phyloP scores from a whole-genome alignment of 345 rosid species.

The Turritis glabra region DNA sequence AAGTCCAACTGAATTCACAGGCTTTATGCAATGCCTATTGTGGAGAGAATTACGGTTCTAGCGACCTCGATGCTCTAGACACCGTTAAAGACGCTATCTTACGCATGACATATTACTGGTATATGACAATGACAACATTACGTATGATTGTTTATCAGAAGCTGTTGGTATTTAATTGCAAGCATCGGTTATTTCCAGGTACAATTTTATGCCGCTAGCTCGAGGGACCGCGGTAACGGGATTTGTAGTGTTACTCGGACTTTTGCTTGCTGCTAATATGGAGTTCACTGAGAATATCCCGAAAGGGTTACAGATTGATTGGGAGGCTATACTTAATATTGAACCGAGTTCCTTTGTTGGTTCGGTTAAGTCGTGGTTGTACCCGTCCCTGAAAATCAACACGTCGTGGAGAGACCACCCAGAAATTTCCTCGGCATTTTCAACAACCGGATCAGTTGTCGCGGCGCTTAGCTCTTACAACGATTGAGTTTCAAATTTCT shows the following conservation, averaged over 20 bases:
- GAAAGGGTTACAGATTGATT: slow-evolving; percentile 75
- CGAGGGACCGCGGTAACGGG: slow-evolving; percentile 94
- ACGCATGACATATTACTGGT: slow-evolving; percentile 98
- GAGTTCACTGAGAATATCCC: slow-evolving; percentile 75
- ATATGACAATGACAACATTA: slow-evolving; percentile 23
- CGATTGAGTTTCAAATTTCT: slow-evolving; percentile 39
- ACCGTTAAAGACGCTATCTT: slow-evolving; percentile 73
- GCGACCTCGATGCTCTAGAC: slow-evolving; percentile 60
- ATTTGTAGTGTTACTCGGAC: slow-evolving; percentile 71
- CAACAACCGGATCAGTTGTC: slow-evolving; percentile 80
- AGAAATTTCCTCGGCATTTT: slow-evolving; percentile 66
- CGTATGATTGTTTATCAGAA: neutral
- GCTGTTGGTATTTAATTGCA: neutral
- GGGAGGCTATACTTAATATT: slow-evolving; percentile 88
- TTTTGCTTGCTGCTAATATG: slow-evolving; percentile 88
- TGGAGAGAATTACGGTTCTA: slow-evolving; percentile 72
- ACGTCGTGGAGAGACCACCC: slow-evolving; percentile 86
- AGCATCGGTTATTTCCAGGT: slow-evolving; percentile 51
- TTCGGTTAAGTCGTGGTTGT: slow-evolving; percentile 77
- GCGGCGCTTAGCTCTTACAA: slow-evolving; percentile 73
- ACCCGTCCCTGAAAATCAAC: slow-evolving; percentile 65
- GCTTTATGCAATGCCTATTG: slow-evolving; percentile 80
- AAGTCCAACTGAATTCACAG: slow-evolving; percentile 40
- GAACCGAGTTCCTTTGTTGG: slow-evolving; percentile 60
- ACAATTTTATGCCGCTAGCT: slow-evolving; percentile 91